Percentiles rank a stretch among this genome's conserved stretches.
Conservation (phyloP, 176 grass and related monocot species). For the Oryza punctata region DNA sequence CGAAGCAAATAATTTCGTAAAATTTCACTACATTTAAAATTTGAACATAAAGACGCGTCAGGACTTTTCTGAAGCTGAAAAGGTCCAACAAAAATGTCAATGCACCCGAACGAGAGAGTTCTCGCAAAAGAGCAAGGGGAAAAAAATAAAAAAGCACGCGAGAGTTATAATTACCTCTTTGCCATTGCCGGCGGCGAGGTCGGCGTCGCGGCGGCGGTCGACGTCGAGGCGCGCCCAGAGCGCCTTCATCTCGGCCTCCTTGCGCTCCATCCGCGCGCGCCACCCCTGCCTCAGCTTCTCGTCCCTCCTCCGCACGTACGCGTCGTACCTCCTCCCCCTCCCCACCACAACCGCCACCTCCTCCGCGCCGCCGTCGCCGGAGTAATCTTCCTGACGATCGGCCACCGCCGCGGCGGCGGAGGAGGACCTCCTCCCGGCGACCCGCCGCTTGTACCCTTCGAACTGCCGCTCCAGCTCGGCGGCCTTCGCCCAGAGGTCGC, state of each 20-base stretch:
- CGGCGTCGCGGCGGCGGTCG: conserved; percentile 16
- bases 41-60: background rate
- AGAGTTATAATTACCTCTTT: conserved; percentile 16
- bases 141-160: background rate
- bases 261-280: conserved; percentile 57
- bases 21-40: background rate
- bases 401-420: background rate
- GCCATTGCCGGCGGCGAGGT: background rate
- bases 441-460: conserved; percentile 54
- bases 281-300: conserved; percentile 60
- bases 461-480: conserved; percentile 64
- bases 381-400: background rate
- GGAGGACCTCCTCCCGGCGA: conserved; percentile 7
- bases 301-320: conserved; percentile 59
- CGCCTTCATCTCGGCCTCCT: conserved; percentile 59
- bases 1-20: background rate
- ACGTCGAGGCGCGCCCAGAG: conserved; percentile 60
- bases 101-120: too few relatives aligned
- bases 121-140: background rate
- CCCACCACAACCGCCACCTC: background rate
- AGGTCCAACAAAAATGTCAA: background rate
- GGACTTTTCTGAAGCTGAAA: background rate
- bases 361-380: background rate
- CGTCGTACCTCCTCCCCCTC: conserved; percentile 54
- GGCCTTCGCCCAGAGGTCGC: conserved; percentile 58